phyloP scores from a whole-genome alignment of 2,329 filamentous ascomycete species.

The Pseudodiploospora longispora region DNA sequence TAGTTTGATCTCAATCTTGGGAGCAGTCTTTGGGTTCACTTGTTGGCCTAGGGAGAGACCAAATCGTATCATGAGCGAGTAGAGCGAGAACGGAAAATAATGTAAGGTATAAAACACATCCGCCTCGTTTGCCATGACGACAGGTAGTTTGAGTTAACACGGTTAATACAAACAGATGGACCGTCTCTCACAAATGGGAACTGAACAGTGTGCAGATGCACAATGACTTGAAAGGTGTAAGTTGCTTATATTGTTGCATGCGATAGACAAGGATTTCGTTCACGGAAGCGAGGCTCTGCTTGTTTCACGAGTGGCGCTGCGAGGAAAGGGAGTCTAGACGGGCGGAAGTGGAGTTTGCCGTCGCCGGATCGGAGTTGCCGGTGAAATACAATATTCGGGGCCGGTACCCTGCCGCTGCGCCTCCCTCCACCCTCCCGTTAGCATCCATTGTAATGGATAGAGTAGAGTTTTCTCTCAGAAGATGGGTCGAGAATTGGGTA shows the following conservation, averaged over 20 bases:
- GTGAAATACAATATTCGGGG: too few species aligned
- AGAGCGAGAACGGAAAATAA: constrained; percentile 22
- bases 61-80: constrained; percentile 24
- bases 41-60: constrained; percentile 17
- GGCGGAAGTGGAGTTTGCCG: background rate
- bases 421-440: too few species aligned
- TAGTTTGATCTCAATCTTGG: constrained; percentile 16
- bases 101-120: constrained; percentile 18
- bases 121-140: constrained; percentile 8
- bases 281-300: too few species aligned
- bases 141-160: background rate
- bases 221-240: too few species aligned
- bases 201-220: too few species aligned
- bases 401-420: too few species aligned
- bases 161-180: background rate
- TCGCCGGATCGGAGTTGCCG: background rate
- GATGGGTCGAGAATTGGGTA: too few species aligned
- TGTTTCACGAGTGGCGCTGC: background rate
- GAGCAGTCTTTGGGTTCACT: constrained; percentile 17
- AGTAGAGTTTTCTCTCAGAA: too few species aligned
- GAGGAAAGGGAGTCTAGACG: background rate
- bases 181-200: too few species aligned
- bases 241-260: too few species aligned
- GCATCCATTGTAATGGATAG: too few species aligned
- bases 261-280: too few species aligned